Percentiles rank a stretch among this genome's conserved stretches.
phyloP scores from a whole-genome alignment of 805 yeast species.

The Cyberlindnera maritima region DNA sequence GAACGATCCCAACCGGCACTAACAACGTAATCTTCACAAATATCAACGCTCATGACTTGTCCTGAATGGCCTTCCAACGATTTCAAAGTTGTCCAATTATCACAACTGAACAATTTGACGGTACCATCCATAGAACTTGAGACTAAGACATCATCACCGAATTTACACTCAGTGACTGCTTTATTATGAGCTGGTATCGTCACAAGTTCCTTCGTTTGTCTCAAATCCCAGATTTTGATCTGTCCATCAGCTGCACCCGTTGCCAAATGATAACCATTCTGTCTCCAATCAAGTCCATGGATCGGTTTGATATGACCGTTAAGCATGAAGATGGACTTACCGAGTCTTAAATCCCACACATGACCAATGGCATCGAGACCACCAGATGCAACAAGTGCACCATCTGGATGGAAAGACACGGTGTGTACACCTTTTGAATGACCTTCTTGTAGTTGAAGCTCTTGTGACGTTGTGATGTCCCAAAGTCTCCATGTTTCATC shows the following conservation, averaged over 20 bases:
- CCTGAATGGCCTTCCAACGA: constrained; percentile 59
- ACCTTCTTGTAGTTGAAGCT: constrained; percentile 76
- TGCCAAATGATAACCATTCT: constrained; percentile 71
- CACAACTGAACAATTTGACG: constrained; percentile 62
- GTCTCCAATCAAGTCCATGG: constrained; percentile 69
- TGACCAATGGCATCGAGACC: constrained; percentile 74
- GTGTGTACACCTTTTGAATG: constrained; percentile 72
- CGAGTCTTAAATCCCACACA: constrained; percentile 86
- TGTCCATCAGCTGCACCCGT: constrained; percentile 84
- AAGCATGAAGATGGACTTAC: constrained; percentile 55
- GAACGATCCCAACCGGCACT: constrained; percentile 21
- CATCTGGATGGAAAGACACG: constrained; percentile 68
- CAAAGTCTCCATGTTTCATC: constrained; percentile 89
- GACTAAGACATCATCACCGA: constrained; percentile 42
- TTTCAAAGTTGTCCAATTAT: constrained; percentile 61
- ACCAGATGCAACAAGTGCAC: constrained; percentile 70
- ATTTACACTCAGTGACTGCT: constrained; percentile 63
- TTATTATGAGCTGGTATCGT: constrained; percentile 75
- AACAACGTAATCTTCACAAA: constrained; percentile 41
- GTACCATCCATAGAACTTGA: constrained; percentile 72
- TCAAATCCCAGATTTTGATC: constrained; percentile 82
- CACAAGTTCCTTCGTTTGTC: constrained; percentile 42
- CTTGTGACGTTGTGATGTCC: constrained; percentile 56
- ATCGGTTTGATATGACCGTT: constrained; percentile 73
- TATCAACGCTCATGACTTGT: constrained; percentile 69